phyloP scores from a whole-genome alignment of 108 stramenopile genomes.

The Nannochloropsis granulata region DNA sequence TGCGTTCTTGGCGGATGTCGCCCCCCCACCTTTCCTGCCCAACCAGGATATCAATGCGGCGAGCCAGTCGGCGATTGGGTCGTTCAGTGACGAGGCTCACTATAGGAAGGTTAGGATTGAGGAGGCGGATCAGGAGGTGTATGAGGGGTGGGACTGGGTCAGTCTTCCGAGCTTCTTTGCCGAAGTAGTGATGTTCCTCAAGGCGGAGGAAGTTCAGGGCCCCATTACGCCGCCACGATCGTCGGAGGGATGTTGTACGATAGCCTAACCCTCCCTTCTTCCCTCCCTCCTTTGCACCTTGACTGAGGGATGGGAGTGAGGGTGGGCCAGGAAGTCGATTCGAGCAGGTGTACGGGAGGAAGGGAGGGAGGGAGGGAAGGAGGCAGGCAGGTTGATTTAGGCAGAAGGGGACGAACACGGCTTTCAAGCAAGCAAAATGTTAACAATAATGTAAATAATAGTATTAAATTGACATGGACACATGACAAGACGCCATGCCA shows the following conservation, averaged over 20 bases:
- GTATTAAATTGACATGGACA: too few species aligned
- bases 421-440: too few species aligned
- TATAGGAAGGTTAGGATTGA: background rate
- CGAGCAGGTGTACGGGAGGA: too few species aligned
- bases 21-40: constrained; percentile 62
- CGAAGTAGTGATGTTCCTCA: background rate
- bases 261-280: background rate
- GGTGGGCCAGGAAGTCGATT: too few species aligned
- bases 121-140: constrained; percentile 22
- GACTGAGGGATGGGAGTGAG: too few species aligned
- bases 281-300: background rate
- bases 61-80: constrained; percentile 23
- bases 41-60: constrained; percentile 77
- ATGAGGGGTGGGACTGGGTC: constrained; percentile 28
- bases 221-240: background rate
- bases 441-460: too few species aligned
- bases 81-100: constrained; percentile 5
- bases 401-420: too few species aligned
- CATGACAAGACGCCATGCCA: too few species aligned
- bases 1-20: constrained; percentile 49
- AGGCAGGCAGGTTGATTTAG: too few species aligned
- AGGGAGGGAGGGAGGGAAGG: too few species aligned
- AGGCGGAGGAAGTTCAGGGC: background rate
- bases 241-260: background rate
- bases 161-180: background rate